Base-by-base conservation (phyloP, 805 yeast species). In the Wickerhamiella azyma region DNA sequence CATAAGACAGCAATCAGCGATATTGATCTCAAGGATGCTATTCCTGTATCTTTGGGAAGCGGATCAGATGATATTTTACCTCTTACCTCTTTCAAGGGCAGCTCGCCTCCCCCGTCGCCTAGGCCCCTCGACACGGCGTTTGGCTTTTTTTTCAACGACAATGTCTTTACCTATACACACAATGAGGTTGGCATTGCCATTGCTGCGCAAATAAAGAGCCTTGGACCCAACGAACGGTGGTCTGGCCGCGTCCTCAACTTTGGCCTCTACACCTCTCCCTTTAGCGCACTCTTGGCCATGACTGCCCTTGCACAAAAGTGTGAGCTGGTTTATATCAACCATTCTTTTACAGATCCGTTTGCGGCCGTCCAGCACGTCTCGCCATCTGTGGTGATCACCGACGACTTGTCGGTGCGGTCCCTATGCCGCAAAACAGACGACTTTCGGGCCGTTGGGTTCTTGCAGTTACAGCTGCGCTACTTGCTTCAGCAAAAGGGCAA, bases 131-230 rank as follows among this genome's bases (percentile, higher is more conserved):
- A 37, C 1, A 9, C 17, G 17, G 46, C 43, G 19, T n/a, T 41
- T 24, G 24, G 39, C 11, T 13, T 26, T 35, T 37, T 21, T 26
- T 14, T 24, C 17, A 43, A 46, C 37, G 35, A 29, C 32, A 41
- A 40, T 3, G 10, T 36, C 14, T 9, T 4, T 13, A 11, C 35
- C 10, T 51, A 54, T 45, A 29, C 53, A n/a, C 52, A 55, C 35
- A 43, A 47, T 30, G 54, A 55, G 33, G 49, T 66, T 14, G 64
- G 65, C 6, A 50, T 61, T 1, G 60, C 67, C 1, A 51, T 66
- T 9, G 67, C 67, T 1, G 58, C 64, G 7, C 68, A 66, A 49
- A 46, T 64, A 41, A 55, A 60, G 18, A 57, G 57, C 1, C 51
- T 65, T 17, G 66, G 64, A 1, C 46, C 50, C 11, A 53, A 56